These are phyloP conservation scores for Globisporangium emineosum DNA, from an alignment of 352 stramenopile species.

Conservation along the genomic window DNA sequence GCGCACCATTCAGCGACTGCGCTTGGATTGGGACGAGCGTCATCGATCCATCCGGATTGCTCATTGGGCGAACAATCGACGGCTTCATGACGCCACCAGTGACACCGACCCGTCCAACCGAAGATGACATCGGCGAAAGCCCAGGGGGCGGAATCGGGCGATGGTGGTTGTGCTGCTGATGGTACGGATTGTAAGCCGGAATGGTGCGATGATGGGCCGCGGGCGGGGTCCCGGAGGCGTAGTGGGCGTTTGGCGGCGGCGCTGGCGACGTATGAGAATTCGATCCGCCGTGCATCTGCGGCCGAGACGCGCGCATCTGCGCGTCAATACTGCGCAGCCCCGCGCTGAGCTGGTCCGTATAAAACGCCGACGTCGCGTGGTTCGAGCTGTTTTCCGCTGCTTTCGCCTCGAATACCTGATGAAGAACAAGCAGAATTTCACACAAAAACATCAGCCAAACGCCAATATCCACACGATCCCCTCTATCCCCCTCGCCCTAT, in stretches of 20 bases:
- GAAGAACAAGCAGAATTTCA: not conserved
- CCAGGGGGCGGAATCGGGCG: not conserved
- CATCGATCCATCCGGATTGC: conserved; percentile 12
- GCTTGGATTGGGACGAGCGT: conserved; percentile 21
- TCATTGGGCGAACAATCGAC: not conserved
- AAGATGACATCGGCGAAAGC: conserved; percentile 1
- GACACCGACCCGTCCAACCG: not conserved
- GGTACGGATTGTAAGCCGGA: conserved; percentile 11
- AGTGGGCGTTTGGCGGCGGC: not conserved
- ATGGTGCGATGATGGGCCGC: conserved; percentile 17
- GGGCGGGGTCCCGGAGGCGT: not conserved
- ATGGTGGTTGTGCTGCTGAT: conserved; percentile 11
- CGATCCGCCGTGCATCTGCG: conserved; percentile 14
- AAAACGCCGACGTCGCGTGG: conserved; percentile 48
- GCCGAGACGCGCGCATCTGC: conserved; percentile 29
- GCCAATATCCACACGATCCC: not conserved
- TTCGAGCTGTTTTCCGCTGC: conserved; percentile 39
- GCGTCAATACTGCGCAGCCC: conserved; percentile 49
- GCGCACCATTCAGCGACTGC: conserved; percentile 38
- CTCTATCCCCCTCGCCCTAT: not conserved
- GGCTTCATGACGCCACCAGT: not conserved
- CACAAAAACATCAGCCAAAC: not conserved
- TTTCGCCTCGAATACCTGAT: conserved; percentile 48
- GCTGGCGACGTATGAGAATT: not conserved
- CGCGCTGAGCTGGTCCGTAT: conserved; percentile 45